Conservation (phyloP, 768 basidiomycete species). For the Boletus vermiculosoides region DNA sequence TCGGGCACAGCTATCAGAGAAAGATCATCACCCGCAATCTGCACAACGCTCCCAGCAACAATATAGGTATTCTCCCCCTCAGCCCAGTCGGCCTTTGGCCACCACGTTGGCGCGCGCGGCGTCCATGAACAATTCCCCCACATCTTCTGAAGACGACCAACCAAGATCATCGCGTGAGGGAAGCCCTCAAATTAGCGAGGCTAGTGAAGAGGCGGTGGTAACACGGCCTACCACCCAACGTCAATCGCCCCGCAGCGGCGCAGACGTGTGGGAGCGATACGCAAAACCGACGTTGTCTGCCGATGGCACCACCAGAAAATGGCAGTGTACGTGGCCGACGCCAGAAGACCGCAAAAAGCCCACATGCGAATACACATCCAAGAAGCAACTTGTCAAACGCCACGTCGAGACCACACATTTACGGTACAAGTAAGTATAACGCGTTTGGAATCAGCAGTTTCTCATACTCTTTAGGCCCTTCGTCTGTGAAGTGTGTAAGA, state of each 20-base stretch:
- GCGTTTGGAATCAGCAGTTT: constrained; percentile 5
- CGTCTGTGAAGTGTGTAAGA: constrained; percentile 49
- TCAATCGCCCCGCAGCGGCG: constrained; percentile 28
- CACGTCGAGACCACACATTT: constrained; percentile 66
- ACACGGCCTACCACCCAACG: constrained; percentile 20
- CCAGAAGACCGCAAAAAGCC: constrained; percentile 32
- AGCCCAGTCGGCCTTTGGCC: constrained; percentile 7
- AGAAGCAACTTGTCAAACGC: constrained; percentile 67
- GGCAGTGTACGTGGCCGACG: constrained; percentile 43
- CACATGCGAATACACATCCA: constrained; percentile 44
- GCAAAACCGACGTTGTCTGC: constrained; percentile 33
- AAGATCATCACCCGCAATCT: constrained; percentile 8
- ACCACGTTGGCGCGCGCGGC: constrained; percentile 10
- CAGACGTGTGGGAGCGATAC: constrained; percentile 35
- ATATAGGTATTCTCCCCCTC: constrained; percentile 5
- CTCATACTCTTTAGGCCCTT: constrained; percentile 43
- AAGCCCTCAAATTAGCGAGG: constrained; percentile 32
- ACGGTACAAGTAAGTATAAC: constrained; percentile 50
- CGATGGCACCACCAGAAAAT: constrained; percentile 37
- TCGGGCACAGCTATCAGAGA: constrained; percentile 24
- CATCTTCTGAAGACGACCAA: constrained; percentile 33
- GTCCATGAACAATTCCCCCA: constrained; percentile 18
- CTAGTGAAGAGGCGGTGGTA: constrained; percentile 26
- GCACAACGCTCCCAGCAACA: constrained; percentile 16
- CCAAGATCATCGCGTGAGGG: constrained; percentile 29